Percentiles rank a stretch among this genome's conserved stretches.
Evolutionary conservation across 176 grass and related monocot genomes (phyloP).

Genomic region (Carex scoparia): DNA sequence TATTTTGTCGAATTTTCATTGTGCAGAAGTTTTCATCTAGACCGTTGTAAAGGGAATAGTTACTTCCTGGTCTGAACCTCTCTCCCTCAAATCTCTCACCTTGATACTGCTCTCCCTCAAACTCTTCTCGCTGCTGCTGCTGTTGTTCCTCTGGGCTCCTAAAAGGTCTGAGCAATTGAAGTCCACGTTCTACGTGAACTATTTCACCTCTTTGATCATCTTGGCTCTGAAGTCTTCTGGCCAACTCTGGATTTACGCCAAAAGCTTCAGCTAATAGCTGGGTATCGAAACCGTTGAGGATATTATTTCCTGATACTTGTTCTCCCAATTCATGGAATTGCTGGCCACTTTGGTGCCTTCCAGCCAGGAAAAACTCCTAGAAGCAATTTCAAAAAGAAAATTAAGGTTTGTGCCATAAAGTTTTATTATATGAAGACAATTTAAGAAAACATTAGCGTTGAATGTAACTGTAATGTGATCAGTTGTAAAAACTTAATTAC

Average conservation of each 20-base stretch:
- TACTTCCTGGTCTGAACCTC: background rate
- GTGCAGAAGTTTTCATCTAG: conserved; percentile 32
- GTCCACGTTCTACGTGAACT: conserved; percentile 27
- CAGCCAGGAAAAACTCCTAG: conserved; percentile 40
- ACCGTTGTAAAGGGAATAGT: conserved; percentile 10
- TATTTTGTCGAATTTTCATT: conserved; percentile 31
- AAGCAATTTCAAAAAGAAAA: background rate
- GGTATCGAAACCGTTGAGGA: conserved; percentile 32
- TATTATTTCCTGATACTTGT: conserved; percentile 1
- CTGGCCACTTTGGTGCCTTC: conserved; percentile 9
- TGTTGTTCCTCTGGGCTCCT: background rate
- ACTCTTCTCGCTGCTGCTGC: background rate
- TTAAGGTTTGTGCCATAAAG: background rate
- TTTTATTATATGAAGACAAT: background rate
- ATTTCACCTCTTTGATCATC: conserved; percentile 33
- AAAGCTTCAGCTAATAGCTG: conserved; percentile 34
- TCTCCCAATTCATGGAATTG: conserved; percentile 8
- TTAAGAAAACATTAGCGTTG: no score
- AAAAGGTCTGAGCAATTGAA: conserved; percentile 24
- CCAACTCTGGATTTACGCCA: conserved; percentile 25
- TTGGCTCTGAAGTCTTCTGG: conserved; percentile 23
- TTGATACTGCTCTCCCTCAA: background rate
- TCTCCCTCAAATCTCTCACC: background rate
- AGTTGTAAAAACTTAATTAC: conserved; percentile 1
- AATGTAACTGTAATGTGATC: no score